Percentiles rank a stretch among this genome's conserved stretches.
phyloP scores from a whole-genome alignment of 2,329 filamentous ascomycete species.

The Talaromyces albobiverticillius region DNA sequence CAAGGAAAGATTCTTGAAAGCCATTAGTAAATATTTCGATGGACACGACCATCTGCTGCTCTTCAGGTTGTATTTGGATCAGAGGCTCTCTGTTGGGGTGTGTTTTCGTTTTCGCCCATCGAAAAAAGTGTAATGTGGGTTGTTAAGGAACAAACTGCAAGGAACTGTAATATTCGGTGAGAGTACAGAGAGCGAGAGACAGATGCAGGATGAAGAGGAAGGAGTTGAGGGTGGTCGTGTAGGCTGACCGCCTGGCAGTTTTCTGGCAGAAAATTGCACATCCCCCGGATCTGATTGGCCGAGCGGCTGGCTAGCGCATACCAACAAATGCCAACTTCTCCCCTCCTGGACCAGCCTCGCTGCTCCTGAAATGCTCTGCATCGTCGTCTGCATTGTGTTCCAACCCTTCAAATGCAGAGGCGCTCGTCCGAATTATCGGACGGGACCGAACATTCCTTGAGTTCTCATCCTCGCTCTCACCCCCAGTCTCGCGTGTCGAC shows the following conservation, averaged over 20 bases:
- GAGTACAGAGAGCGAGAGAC: too few relatives aligned
- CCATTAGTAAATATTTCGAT: too few relatives aligned
- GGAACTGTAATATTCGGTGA: too few relatives aligned
- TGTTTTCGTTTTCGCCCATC: too few relatives aligned
- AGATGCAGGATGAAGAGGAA: too few relatives aligned
- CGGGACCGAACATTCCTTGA: conserved; percentile 36
- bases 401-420: conserved; percentile 41
- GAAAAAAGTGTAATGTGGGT: too few relatives aligned
- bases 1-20: too few relatives aligned
- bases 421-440: conserved; percentile 45
- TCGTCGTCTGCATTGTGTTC: not conserved
- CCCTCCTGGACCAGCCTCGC: not conserved
- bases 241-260: not conserved
- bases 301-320: not conserved
- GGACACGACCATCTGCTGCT: too few relatives aligned
- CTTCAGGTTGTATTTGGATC: too few relatives aligned
- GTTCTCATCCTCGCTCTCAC: conserved; percentile 3
- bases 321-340: not conserved
- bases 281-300: not conserved
- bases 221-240: too few relatives aligned
- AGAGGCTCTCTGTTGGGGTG: too few relatives aligned
- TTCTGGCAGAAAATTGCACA: not conserved
- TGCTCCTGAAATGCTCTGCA: not conserved
- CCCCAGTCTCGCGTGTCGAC: conserved; percentile 26
- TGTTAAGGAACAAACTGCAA: too few relatives aligned